Evolutionary conservation across 2,329 filamentous ascomycete species (phyloP).

Genomic region (Verticillium alfalfae): DNA sequence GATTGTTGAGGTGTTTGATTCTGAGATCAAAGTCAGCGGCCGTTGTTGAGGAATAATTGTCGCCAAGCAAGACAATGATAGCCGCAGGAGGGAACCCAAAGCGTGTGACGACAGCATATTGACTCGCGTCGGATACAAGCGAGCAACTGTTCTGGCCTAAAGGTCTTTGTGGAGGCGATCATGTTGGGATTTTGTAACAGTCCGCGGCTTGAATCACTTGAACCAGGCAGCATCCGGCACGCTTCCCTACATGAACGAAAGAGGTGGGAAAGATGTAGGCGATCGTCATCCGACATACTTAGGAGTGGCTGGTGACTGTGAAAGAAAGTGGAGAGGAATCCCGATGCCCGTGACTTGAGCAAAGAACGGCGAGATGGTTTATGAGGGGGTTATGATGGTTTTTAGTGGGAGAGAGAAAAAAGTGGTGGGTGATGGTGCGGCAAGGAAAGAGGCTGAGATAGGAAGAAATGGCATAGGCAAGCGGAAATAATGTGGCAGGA

Average conservation of each 20-base stretch:
- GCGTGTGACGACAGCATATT: not conserved
- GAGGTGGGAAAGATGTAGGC: not conserved
- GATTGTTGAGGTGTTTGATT: slow-evolving; percentile 3
- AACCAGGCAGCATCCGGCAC: not conserved
- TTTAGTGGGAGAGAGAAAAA: not conserved
- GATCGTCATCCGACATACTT: not conserved
- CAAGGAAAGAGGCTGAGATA: not conserved
- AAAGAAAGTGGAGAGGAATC: not conserved
- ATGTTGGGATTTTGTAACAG: no score
- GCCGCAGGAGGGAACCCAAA: not conserved
- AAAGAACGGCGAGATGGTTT: not conserved
- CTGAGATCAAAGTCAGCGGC: not conserved
- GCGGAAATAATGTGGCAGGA: not conserved
- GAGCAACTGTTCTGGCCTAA: not conserved
- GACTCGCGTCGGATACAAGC: no score
- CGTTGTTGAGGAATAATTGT: not conserved
- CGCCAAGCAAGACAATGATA: not conserved
- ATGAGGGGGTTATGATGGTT: not conserved
- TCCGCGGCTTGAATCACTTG: not conserved
- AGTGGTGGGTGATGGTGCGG: not conserved
- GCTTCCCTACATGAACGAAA: no score
- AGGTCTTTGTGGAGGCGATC: no score
- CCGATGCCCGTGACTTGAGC: not conserved
- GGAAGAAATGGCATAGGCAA: not conserved
- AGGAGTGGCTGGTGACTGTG: not conserved